Evolutionary conservation across 192 early-diverging fungal species (phyloP).

Genomic region (Diversispora eburnea): DNA sequence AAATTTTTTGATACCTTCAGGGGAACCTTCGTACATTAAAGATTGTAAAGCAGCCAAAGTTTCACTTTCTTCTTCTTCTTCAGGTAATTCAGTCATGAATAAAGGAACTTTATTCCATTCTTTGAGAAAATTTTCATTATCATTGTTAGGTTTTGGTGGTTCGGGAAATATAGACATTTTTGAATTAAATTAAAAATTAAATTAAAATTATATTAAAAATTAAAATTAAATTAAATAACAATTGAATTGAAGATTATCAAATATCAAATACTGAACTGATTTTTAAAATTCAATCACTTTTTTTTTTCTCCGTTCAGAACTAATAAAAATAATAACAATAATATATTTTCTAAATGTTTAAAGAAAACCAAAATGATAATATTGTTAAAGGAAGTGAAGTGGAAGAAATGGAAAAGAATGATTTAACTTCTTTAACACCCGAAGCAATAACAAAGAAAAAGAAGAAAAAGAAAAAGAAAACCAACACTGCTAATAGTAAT

Average conservation of each 20-base stretch:
- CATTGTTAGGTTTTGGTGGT: too few species aligned
- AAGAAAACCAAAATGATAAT: background rate
- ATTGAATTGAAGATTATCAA: too few species aligned
- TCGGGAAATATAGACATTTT: too few species aligned
- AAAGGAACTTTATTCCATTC: conserved; percentile 80
- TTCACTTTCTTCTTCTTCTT: conserved; percentile 62
- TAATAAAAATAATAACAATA: too few species aligned
- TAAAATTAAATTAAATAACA: too few species aligned
- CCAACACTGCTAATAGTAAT: background rate
- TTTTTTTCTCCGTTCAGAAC: too few species aligned
- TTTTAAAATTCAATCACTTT: too few species aligned
- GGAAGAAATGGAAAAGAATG: background rate
- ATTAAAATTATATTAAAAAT: too few species aligned
- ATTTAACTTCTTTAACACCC: background rate
- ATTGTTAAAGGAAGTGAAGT: background rate
- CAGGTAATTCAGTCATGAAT: conserved; percentile 83
- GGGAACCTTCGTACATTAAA: conserved; percentile 87
- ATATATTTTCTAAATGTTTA: background rate
- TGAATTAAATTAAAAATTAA: too few species aligned
- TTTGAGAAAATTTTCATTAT: conserved; percentile 41
- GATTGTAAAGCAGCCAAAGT: conserved; percentile 83
- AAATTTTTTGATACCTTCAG: conserved; percentile 60
- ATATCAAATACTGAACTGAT: too few species aligned
- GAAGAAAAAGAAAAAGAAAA: conserved; percentile 1
- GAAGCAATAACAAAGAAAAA: background rate